Evolutionary conservation across 2,329 filamentous ascomycete genomes (phyloP), one percentile per base, ranked within the genome.

Genomic region (Colletotrichum paranaense): DNA sequence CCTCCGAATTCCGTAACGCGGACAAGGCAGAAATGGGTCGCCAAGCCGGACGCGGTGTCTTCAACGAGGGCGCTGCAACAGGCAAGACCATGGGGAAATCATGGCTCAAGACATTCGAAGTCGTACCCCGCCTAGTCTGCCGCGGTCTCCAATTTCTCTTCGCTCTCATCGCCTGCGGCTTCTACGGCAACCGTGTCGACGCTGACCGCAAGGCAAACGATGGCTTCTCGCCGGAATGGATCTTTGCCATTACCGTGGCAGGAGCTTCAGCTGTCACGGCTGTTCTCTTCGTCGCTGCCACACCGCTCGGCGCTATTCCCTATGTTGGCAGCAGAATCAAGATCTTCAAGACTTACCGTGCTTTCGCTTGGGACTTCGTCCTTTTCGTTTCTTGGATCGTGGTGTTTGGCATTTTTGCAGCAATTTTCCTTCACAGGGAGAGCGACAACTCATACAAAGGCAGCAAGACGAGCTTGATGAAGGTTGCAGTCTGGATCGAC

Each of bases 401-500:
- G 16, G 85, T 92, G 3, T 94, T 95, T 79, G 93, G 92, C 32
- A 88, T 93, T 72, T 95, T 95, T 76, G 93, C 91, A 16, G 89
- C 86, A 73, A 90, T 94, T 83, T 95, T 92, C 82, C 89, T 95
- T 72, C 81, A 86, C 42, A 87, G 89, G 62, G 82, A 90, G 74
- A 87, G 86, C 68, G 87, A 92, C 70, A 83, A 85, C 42, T 77
- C 81, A 53, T 87, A 86, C 80, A 82, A 87, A 79, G 85, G 84
- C 35, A 81, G 79, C 57, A 85, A 80, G 74, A 85, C 84, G 0
- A 74, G 78, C 4, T 64, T 79, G 7, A 95, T 95, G 93, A 92
- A 93, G 82, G 86, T 89, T 74, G 92, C 92, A 2, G 92, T 94
- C 3, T 95, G 92, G 91, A 82, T 95, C 30, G 92, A 94, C 79